Conservation (phyloP, 2,329 filamentous ascomycete species). For the Zalaria sp. region DNA sequence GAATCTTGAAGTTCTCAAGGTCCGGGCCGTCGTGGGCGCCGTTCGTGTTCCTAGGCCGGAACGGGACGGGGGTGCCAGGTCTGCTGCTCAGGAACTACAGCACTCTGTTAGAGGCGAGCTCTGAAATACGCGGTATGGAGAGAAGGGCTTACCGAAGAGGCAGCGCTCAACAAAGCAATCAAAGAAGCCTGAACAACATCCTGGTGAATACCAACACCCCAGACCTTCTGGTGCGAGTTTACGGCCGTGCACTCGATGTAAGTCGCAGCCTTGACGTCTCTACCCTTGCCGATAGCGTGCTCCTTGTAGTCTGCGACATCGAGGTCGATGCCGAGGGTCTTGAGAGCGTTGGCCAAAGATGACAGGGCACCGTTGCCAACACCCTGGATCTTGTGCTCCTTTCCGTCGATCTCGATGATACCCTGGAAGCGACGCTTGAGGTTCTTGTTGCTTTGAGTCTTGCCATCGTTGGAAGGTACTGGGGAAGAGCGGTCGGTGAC, state of each 20-base stretch:
- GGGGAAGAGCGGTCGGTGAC: constrained; percentile 73
- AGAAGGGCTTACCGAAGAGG: constrained; percentile 57
- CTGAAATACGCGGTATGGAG: not conserved
- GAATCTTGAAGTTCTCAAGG: constrained; percentile 14
- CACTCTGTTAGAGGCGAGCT: not conserved
- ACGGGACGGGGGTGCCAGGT: constrained; percentile 52
- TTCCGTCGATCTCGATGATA: constrained; percentile 66
- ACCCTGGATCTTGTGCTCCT: constrained; percentile 65
- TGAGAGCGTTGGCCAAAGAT: constrained; percentile 69
- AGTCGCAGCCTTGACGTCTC: constrained; percentile 80
- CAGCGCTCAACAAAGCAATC: constrained; percentile 71
- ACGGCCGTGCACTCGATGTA: constrained; percentile 78
- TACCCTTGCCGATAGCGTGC: constrained; percentile 72
- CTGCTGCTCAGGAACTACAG: constrained; percentile 57
- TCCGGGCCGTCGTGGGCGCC: constrained; percentile 14
- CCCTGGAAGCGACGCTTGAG: constrained; percentile 73
- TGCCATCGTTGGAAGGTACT: constrained; percentile 50
- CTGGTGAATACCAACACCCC: constrained; percentile 84
- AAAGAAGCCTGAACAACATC: constrained; percentile 85
- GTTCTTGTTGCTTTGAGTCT: constrained; percentile 63
- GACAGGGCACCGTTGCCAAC: constrained; percentile 85
- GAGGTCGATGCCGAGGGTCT: constrained; percentile 65
- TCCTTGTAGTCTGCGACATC: constrained; percentile 95
- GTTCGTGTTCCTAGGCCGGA: constrained; percentile 39
- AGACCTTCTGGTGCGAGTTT: constrained; percentile 57